A percentile compares a stretch with the other conserved stretches of the same genome.
phyloP scores from a whole-genome alignment of 2,329 filamentous ascomycete species.

The Microdochium trichocladiopsis region DNA sequence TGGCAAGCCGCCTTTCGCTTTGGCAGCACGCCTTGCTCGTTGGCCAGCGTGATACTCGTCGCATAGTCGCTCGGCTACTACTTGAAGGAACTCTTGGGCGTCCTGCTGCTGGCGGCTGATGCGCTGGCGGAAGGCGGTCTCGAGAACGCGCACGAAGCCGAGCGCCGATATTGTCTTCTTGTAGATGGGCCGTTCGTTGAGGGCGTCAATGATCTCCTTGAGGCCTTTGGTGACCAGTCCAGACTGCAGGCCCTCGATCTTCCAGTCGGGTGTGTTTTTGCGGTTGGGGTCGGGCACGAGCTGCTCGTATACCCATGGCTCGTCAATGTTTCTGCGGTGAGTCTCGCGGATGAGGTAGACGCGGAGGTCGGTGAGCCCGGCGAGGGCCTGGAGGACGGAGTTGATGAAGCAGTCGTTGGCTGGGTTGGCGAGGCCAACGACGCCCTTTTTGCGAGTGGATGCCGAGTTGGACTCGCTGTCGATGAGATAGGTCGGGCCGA shows the following conservation, averaged over 20 bases:
- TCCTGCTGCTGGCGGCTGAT: constrained; percentile 96
- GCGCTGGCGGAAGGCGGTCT: constrained; percentile 78
- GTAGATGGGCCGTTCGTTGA: constrained; percentile 91
- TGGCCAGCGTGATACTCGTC: constrained; percentile 89
- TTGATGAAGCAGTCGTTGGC: constrained; percentile 98
- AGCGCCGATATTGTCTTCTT: constrained; percentile 88
- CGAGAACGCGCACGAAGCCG: constrained; percentile 76
- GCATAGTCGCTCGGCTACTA: constrained; percentile 83
- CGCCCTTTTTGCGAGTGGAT: constrained; percentile 67
- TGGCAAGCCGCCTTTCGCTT: constrained; percentile 17
- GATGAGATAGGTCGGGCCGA: constrained; percentile 93
- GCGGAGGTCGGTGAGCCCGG: constrained; percentile 81
- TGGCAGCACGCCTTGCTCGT: constrained; percentile 59
- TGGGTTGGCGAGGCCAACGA: constrained; percentile 82
- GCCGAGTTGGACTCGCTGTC: constrained; percentile 62
- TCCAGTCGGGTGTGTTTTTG: constrained; percentile 41
- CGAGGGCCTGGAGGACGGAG: constrained; percentile 86
- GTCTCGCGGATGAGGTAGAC: constrained; percentile 89
- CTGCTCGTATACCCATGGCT: constrained; percentile 64
- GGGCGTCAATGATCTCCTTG: constrained; percentile 84
- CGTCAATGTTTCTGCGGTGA: constrained; percentile 75
- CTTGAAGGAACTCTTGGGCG: constrained; percentile 93
- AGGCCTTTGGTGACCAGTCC: constrained; percentile 80
- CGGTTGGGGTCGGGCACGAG: constrained; percentile 39
- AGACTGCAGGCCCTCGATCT: constrained; percentile 63